Evolutionary conservation across 2,329 filamentous ascomycete genomes (phyloP), one percentile per base, ranked within the genome.

Genomic region (Bimuria novae-zelandiae): DNA sequence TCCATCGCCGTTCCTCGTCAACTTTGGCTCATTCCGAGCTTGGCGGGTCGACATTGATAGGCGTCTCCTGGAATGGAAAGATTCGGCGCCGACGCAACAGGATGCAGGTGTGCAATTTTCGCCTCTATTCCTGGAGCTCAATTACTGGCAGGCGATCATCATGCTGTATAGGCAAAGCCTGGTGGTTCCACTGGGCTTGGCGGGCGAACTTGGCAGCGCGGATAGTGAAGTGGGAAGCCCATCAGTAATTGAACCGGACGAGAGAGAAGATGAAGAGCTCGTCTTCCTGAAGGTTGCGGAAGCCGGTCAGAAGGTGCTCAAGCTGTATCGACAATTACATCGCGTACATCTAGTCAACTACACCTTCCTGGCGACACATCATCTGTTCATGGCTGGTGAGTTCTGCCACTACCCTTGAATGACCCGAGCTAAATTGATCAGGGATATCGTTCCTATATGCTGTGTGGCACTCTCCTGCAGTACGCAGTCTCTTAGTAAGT

Each of bases 91-190:
- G 0, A 87, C 84, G 0, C 87, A 88, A 57, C 76, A 84, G 19
- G 86, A 94, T 52, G 96, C 90, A 0, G 92, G 92, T 1, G 94
- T 97, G 2, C 86, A 86, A 3, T 97, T 97, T 71, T 92, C 89
- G 0, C 86, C 90, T 1, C 89, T 96, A 51, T 96, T 97, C 65
- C 76, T 97, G 4, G 91, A 97, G 65, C 81, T 97, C 55, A 97
- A 97, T 73, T 97, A 97, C 75, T 97, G 93, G 92, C 93, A 97
- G 72, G 91, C 92, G 3, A 87, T 97, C 55, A 95, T 97, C 61
- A 92, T 97, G 88, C 83, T 97, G 17, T 97, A 97, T 72, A 83
- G 93, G 50, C 93, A 96, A 73, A 94, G 92, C 72, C 75, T 96
- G 56, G 89, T 90, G 43, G 90, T 96, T 16, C 93, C 93, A 0